Evolutionary conservation across 2,329 filamentous ascomycete genomes (phyloP).

Genomic region (Xylariaceae sp.): DNA sequence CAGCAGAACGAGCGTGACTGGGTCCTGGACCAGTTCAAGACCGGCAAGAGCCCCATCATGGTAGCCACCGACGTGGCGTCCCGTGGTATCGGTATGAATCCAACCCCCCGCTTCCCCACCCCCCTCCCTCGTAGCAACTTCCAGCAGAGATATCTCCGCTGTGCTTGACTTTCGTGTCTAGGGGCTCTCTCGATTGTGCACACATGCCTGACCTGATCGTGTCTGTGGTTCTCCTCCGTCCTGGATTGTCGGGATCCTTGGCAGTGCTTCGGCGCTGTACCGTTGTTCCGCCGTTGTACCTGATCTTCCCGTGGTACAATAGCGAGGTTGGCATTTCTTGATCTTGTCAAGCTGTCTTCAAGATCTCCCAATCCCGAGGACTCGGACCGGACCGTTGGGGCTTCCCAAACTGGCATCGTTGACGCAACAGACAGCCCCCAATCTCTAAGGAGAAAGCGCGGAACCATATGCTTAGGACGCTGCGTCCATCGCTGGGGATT

Average conservation of each 20-base stretch:
- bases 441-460: slow-evolving; percentile 46
- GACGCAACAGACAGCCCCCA: slow-evolving; percentile 55
- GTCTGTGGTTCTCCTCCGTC: slow-evolving; percentile 69
- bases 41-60: slow-evolving; percentile 99
- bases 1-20: slow-evolving; percentile 99
- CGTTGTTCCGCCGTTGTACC: slow-evolving; percentile 70
- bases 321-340: slow-evolving; percentile 73
- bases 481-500: slow-evolving; percentile 53
- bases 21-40: slow-evolving; percentile 99
- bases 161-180: slow-evolving; percentile 91
- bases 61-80: slow-evolving; percentile 99
- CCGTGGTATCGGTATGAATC: slow-evolving; percentile 97
- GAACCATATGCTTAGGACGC: slow-evolving; percentile 43
- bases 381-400: slow-evolving; percentile 43
- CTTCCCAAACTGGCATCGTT: slow-evolving; percentile 45
- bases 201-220: slow-evolving; percentile 84
- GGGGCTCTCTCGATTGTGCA: slow-evolving; percentile 82
- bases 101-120: slow-evolving; percentile 43
- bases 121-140: slow-evolving; percentile 40
- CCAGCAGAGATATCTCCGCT: slow-evolving; percentile 51
- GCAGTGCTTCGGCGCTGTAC: slow-evolving; percentile 65
- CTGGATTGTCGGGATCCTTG: slow-evolving; percentile 80
- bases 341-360: slow-evolving; percentile 63
- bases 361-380: slow-evolving; percentile 51
- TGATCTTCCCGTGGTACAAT: slow-evolving; percentile 58